These are phyloP conservation scores for Umbelopsis vinacea DNA, from an alignment of 192 early-diverging fungal genomes.

Conservation along the genomic window DNA sequence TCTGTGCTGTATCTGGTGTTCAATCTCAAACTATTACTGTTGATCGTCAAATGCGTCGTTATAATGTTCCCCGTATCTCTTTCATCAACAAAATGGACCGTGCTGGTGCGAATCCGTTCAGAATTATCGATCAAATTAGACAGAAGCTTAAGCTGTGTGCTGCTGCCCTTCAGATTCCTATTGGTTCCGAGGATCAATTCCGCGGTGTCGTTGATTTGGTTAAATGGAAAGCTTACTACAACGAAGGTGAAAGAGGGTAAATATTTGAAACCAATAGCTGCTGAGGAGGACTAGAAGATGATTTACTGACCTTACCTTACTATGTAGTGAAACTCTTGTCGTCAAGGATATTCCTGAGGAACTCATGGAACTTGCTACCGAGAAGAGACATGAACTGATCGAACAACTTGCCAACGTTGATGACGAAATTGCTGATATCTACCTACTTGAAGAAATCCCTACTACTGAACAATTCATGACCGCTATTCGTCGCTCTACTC, in stretches of 20 bases:
- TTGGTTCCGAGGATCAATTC: slow-evolving; percentile 87
- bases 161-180: slow-evolving; percentile 82
- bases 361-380: slow-evolving; percentile 61
- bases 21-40: slow-evolving; percentile 90
- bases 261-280: background rate
- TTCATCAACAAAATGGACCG: slow-evolving; percentile 94
- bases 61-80: slow-evolving; percentile 83
- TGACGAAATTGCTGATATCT: slow-evolving; percentile 82
- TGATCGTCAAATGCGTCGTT: slow-evolving; percentile 90
- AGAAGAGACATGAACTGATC: slow-evolving; percentile 77
- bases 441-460: slow-evolving; percentile 75
- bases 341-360: slow-evolving; percentile 74
- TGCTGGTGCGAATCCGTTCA: slow-evolving; percentile 81
- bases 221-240: slow-evolving; percentile 84
- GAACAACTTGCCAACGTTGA: slow-evolving; percentile 82
- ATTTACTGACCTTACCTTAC: background rate
- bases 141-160: slow-evolving; percentile 78
- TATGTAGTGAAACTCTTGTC: slow-evolving; percentile 66
- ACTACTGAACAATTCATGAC: slow-evolving; percentile 68
- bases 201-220: slow-evolving; percentile 93
- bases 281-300: background rate
- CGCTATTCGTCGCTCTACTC: slow-evolving; percentile 81
- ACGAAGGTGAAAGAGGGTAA: slow-evolving; percentile 87
- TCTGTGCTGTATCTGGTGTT: slow-evolving; percentile 86
- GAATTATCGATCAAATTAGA: slow-evolving; percentile 81